Conservation (phyloP, 2,329 filamentous ascomycete genomes). For the Thielaviopsis ethacetica region DNA sequence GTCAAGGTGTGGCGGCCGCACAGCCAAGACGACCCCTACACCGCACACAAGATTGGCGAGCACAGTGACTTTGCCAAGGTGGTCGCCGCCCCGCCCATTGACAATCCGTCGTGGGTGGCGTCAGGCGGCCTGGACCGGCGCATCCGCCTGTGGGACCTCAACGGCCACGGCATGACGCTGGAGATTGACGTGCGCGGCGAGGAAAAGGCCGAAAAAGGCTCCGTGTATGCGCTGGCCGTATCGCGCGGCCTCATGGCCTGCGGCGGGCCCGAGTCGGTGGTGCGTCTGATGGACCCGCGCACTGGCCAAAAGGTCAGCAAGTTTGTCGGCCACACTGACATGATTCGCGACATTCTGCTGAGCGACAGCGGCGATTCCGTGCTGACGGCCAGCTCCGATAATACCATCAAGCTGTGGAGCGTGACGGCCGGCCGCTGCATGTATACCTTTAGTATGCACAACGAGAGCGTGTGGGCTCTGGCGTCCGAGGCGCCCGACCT, state of each 20-base stretch:
- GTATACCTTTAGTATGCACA: slow-evolving; percentile 98
- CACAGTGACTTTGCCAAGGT: slow-evolving; percentile 96
- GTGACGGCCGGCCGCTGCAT: slow-evolving; percentile 89
- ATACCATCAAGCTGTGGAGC: slow-evolving; percentile 97
- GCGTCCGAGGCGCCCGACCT: slow-evolving; percentile 77
- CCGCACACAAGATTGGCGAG: slow-evolving; percentile 59
- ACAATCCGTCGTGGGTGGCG: slow-evolving; percentile 58
- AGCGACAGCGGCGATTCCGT: slow-evolving; percentile 80
- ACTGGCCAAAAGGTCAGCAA: slow-evolving; percentile 86
- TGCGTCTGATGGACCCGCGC: slow-evolving; percentile 80
- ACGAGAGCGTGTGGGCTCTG: slow-evolving; percentile 92
- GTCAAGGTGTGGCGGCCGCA: slow-evolving; percentile 84
- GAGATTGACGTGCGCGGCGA: slow-evolving; percentile 76
- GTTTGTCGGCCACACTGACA: slow-evolving; percentile 92
- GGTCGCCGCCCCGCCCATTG: slow-evolving; percentile 52
- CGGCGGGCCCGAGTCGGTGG: slow-evolving; percentile 84
- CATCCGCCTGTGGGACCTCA: slow-evolving; percentile 86
- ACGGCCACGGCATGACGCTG: slow-evolving; percentile 68
- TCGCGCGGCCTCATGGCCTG: slow-evolving; percentile 72
- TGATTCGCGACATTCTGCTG: slow-evolving; percentile 77
- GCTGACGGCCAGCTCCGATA: slow-evolving; percentile 86
- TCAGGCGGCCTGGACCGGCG: slow-evolving; percentile 87
- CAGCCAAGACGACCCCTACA: slow-evolving; percentile 35
- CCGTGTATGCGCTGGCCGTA: slow-evolving; percentile 77
- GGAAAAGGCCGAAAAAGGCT: slow-evolving; percentile 77